These are phyloP conservation scores for Pilatotrama ljubarskyi DNA, from an alignment of 768 basidiomycete genomes.

Conservation along the genomic window DNA sequence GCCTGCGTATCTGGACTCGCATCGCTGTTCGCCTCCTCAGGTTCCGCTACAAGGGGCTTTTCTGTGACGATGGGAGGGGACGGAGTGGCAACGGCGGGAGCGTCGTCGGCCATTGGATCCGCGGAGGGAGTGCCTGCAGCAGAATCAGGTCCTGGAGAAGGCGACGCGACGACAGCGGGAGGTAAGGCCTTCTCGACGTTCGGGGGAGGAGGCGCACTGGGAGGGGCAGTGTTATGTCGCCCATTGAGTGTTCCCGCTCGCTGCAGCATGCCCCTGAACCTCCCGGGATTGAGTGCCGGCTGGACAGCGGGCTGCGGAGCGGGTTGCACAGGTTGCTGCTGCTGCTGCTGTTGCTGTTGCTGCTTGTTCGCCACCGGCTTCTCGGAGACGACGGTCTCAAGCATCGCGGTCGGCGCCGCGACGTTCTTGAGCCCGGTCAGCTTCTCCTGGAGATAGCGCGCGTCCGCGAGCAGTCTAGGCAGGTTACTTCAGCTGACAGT, in stretches of 20 bases:
- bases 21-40: neutral
- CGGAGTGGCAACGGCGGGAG: constrained; percentile 2
- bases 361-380: constrained; percentile 40
- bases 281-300: constrained; percentile 10
- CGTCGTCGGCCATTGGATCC: constrained; percentile 20
- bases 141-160: constrained; percentile 14
- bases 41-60: constrained; percentile 16
- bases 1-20: neutral
- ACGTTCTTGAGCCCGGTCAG: constrained; percentile 75
- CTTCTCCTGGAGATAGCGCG: constrained; percentile 72
- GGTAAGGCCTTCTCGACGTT: constrained; percentile 30
- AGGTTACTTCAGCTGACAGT: constrained; percentile 7
- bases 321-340: neutral
- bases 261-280: constrained; percentile 30
- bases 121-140: constrained; percentile 1
- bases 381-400: constrained; percentile 84
- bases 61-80: neutral
- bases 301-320: constrained; percentile 7
- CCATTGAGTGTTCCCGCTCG: constrained; percentile 25
- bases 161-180: constrained; percentile 17
- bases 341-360: neutral
- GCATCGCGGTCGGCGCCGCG: constrained; percentile 66
- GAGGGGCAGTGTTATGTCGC: constrained; percentile 11
- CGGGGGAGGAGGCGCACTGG: constrained; percentile 21
- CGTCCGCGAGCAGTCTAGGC: constrained; percentile 76